Evolutionary conservation across 164 flowering plant species (phyloP), one percentile per base, ranked within the genome.

Genomic region (Akebia trifoliata): DNA sequence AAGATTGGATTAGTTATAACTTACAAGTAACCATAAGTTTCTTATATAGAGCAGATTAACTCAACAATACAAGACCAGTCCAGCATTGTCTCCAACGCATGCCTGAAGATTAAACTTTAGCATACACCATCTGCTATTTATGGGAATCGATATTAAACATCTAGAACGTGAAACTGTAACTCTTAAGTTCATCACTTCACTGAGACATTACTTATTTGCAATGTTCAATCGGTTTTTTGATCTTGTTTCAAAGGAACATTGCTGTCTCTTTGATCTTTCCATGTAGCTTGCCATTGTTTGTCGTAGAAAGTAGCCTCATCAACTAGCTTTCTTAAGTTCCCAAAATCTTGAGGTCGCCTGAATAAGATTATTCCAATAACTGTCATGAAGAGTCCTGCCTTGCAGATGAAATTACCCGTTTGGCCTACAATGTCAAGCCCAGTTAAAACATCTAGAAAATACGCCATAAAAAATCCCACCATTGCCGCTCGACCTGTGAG

Each of bases 391-490:
- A 84, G 68, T 3, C 74, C 81, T 2, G 76, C 57, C 70, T 81
- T 84, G 74, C 81, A 78, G 18, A 84, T 11, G 57, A 78, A 72
- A 54, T 85, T 78, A 24, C 87, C 81, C 0, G 69, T 74, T 59
- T 79, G 87, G 22, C 82, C 91, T 1, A 85, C 85, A 58, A 82
- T 36, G 28, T 73, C 81, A 2, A 85, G 76, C 42, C 86, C 78
- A 8, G 82, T 85, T 35, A 82, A 65, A 11, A 43, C 75, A 67
- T 85, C 87, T 32, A 82, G 79, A 11, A 65, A 5, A 57, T 81
- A 82, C 3, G 76, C 74, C 76, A 62, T 70, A 64, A 82, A 85
- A 70, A 85, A 82, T 43, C 91, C 87, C 30, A 82, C 64, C 87
- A 81, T 85, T 38, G 91, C 87, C 28, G 85, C 82, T 57, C 81